Evolutionary conservation across 208 protist species (phyloP), one percentile per base, ranked within the genome.

Genomic region (Trypanosoma mega): DNA sequence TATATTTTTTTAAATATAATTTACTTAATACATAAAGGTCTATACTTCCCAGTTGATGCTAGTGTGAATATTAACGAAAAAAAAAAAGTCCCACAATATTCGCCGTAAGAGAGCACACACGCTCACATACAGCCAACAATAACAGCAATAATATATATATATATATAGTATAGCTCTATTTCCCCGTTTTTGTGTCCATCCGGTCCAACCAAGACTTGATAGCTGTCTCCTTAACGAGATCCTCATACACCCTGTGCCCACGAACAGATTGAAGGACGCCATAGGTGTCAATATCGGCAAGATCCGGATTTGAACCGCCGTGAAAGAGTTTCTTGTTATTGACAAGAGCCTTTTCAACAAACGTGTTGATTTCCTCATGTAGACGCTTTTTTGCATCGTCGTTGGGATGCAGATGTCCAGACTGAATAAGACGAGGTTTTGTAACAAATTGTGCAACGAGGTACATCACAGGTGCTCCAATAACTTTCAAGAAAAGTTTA

Each of bases 381-480:
- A 96, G 74, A 14, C 69, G 66, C 27, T 48, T 33, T 52, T 78
- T 79, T 23, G 73, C 72, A 57, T 81, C 78, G 45, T 91, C 86
- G 5, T 64, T 72, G 1, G 56, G 39, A 36, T 75, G 80, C 59
- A 92, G 60, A 63, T 87, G 73, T 20, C 86, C 86, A 21, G 73
- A 72, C 62, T 78, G 80, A 46, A 91, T 68, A 1, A 96, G 78
- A 3, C 77, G 75, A 26, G 90, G 85, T 52, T 75, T 74, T 0
- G 90, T 96, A 16, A 92, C 54, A 16, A 78, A 80, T 41, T 72
- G 57, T 7, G 87, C 82, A 14, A 96, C 87, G 36, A 96, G 41
- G 55, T 85, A 96, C 90, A 96, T 96, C 33, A 96, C 86, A 5
- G 90, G 90, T 2, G 90, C 87, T 0, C 90, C 90, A 3, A 96